These are phyloP conservation scores for Gracilaria domingensis DNA, from an alignment of 23 red algal genomes.

Conservation along the genomic window DNA sequence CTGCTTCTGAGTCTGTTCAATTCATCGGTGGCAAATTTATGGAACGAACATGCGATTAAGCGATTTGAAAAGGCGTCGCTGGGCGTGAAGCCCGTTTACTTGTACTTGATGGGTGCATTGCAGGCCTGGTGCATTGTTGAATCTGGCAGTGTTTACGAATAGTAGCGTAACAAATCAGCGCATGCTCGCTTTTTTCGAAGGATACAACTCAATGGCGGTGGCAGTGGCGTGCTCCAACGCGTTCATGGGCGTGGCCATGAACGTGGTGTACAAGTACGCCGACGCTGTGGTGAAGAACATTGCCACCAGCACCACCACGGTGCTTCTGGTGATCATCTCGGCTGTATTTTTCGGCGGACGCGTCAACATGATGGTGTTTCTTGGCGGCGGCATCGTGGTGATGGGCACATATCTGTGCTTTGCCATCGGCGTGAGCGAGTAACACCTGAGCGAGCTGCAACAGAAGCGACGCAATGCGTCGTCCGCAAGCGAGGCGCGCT, in stretches of 20 bases:
- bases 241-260: constrained; percentile 55
- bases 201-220: constrained; percentile 25
- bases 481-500: too few relatives aligned
- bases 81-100: constrained; percentile 48
- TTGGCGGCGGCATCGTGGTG: constrained; percentile 45
- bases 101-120: constrained; percentile 38
- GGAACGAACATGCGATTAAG: constrained; percentile 60
- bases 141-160: constrained; percentile 33
- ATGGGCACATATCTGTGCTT: constrained; percentile 61
- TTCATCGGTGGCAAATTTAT: constrained; percentile 45
- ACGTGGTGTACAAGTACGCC: constrained; percentile 66
- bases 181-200: constrained; percentile 29
- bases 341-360: constrained; percentile 37
- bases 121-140: constrained; percentile 29
- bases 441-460: neutral
- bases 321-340: constrained; percentile 35
- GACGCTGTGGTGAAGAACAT: constrained; percentile 57
- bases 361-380: constrained; percentile 38
- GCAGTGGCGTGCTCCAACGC: constrained; percentile 48
- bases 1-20: constrained; percentile 59
- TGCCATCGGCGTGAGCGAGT: constrained; percentile 18
- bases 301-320: constrained; percentile 33
- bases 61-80: constrained; percentile 20
- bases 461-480: too few relatives aligned
- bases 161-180: neutral